phyloP scores from a whole-genome alignment of 1,139 yeast species.

The Kodamaea sp. region DNA sequence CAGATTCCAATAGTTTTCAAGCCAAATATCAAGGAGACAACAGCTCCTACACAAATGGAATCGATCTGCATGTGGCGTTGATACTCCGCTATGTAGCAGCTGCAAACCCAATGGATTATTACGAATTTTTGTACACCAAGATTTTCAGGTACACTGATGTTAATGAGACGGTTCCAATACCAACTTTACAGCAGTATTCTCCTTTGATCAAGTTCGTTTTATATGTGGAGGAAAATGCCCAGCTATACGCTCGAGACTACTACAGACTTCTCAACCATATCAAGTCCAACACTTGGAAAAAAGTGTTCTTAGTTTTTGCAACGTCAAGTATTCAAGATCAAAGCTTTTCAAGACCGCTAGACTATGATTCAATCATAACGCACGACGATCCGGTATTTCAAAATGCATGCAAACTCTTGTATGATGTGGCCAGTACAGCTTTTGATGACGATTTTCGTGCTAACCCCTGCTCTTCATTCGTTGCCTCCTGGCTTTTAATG shows the following conservation, averaged over 20 bases:
- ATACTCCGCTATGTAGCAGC: slow-evolving; percentile 54
- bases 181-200: slow-evolving; percentile 40
- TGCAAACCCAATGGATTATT: slow-evolving; percentile 55
- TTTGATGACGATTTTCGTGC: slow-evolving; percentile 31
- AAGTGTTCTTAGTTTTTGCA: slow-evolving; percentile 51
- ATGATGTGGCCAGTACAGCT: slow-evolving; percentile 32
- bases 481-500: slow-evolving; percentile 37
- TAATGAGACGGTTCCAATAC: slow-evolving; percentile 45
- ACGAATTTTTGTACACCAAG: slow-evolving; percentile 37
- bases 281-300: slow-evolving; percentile 55
- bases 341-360: slow-evolving; percentile 57
- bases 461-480: slow-evolving; percentile 27
- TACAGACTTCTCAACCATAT: slow-evolving; percentile 41
- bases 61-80: slow-evolving; percentile 48
- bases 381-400: slow-evolving; percentile 30
- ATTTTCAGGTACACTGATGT: slow-evolving; percentile 35
- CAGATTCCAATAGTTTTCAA: slow-evolving; percentile 1
- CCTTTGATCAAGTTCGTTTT: slow-evolving; percentile 55
- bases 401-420: slow-evolving; percentile 29
- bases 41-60: slow-evolving; percentile 23
- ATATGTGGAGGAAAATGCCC: slow-evolving; percentile 38
- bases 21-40: slow-evolving; percentile 3
- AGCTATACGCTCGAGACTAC: slow-evolving; percentile 40
- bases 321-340: slow-evolving; percentile 54
- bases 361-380: slow-evolving; percentile 37